Evolutionary conservation across 2,329 filamentous ascomycete species (phyloP).

Genomic region (Fusarium sp.): DNA sequence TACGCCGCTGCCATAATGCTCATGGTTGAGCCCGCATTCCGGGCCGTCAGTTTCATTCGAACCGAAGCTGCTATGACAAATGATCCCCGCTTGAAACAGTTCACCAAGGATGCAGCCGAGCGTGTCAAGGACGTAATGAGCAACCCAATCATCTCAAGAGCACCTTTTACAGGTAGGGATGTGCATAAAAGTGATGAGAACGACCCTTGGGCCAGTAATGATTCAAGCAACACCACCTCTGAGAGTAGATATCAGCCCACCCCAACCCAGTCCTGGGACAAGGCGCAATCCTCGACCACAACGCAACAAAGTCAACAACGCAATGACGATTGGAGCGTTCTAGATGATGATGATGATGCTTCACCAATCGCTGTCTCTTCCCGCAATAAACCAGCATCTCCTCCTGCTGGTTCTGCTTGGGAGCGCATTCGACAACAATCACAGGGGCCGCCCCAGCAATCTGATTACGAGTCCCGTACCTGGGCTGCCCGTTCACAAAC

Average conservation of each 20-base stretch:
- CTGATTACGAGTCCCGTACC: conserved; percentile 18
- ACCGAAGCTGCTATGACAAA: conserved; percentile 35
- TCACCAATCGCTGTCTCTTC: conserved; percentile 52
- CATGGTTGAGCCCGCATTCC: conserved; percentile 39
- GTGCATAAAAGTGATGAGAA: conserved; percentile 8
- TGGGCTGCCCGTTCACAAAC: conserved; percentile 22
- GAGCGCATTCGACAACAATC: conserved; percentile 52
- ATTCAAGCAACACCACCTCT: neutral
- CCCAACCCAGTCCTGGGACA: conserved; percentile 11
- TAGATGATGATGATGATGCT: conserved; percentile 51
- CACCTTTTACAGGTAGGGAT: conserved; percentile 8
- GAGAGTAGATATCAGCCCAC: neutral
- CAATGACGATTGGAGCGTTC: conserved; percentile 37
- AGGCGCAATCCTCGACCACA: neutral
- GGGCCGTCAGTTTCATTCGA: conserved; percentile 35
- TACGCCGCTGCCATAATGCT: conserved; percentile 39
- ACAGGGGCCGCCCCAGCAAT: conserved; percentile 30
- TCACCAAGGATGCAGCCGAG: conserved; percentile 36
- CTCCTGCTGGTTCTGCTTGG: conserved; percentile 50
- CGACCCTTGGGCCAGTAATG: conserved; percentile 6
- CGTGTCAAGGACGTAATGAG: conserved; percentile 38
- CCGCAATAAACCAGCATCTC: conserved; percentile 27
- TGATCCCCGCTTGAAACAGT: conserved; percentile 32
- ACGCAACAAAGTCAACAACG: conserved; percentile 14
- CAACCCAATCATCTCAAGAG: conserved; percentile 5